Evolutionary conservation across 495 filamentous ascomycete genomes (phyloP), one percentile per base, ranked within the genome.

Genomic region (Tuber aestivum): DNA sequence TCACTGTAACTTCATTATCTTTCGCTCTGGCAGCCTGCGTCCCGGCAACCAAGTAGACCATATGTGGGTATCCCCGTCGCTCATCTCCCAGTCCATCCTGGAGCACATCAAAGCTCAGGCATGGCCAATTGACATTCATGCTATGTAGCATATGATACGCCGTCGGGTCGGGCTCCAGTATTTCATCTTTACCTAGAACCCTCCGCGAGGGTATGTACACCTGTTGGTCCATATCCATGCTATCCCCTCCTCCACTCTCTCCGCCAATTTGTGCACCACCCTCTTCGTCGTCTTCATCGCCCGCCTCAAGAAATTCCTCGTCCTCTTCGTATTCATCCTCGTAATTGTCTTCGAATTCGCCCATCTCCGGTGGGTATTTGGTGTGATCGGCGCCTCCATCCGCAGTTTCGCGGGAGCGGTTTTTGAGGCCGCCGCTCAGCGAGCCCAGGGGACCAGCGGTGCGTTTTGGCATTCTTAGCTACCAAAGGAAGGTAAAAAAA

Each of bases 281-380:
- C 81, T 97, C 93, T 65, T 94, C 88, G 85, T 97, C 94, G n/a
- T 90, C 92, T 27, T 74, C 74, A 48, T 78, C 77, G 72, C 94
- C 95, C 41, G 95, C 94, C 85, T 97, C 95, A 72, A 97, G 84
- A 70, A 98, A 92, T 85, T 98, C 95, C 82, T 97, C 94, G 79
- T 97, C 95, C 81, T 93, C 97, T 86, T 97, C 94, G 81, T 93
- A 98, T 81, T 98, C 95, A 80, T 97, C 95, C 84, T 97, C 95
- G 77, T 91, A 98, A 79, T 97, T 93, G 84, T 98, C 95, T 84
- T 97, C 95, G 77, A 97, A 97, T 76, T 95, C 93, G 82, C 92
- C 92, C 85, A 91, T 91, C 72, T 94, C 92, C 78, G 74, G 70
- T 6, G 74, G 76, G 21, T 71, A 72, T n/a, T 35, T 12, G 0